phyloP scores from a whole-genome alignment of 1,139 yeast genomes.

The Maudiozyma humilis region DNA sequence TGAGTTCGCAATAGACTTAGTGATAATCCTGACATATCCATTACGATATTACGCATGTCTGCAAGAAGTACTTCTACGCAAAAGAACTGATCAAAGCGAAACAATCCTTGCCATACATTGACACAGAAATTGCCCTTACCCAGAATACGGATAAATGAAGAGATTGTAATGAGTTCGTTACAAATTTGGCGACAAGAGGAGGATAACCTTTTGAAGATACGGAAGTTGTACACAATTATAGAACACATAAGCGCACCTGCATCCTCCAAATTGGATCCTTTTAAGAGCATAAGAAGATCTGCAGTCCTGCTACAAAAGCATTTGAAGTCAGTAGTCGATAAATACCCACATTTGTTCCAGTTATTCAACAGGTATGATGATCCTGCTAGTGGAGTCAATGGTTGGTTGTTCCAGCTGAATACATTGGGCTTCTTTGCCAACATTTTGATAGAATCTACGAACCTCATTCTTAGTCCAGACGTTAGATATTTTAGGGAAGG shows the following conservation, averaged over 20 bases:
- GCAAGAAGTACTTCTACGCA: too few species aligned
- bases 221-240: background rate
- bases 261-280: conserved; percentile 4
- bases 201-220: background rate
- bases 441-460: conserved; percentile 2
- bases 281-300: background rate
- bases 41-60: too few species aligned
- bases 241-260: background rate
- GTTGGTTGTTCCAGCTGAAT: conserved; percentile 3
- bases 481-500: conserved; percentile 1
- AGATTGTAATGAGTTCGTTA: background rate
- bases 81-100: too few species aligned
- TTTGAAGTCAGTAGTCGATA: background rate
- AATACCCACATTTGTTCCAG: background rate
- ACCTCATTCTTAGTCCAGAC: conserved; percentile 2
- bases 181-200: conserved; percentile 1
- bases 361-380: background rate
- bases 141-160: background rate
- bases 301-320: background rate
- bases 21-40: too few species aligned
- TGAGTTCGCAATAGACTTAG: too few species aligned
- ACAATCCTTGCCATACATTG: too few species aligned
- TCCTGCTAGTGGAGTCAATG: background rate
- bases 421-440: background rate
- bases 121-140: background rate